These are phyloP conservation scores for Juncus inflexus DNA, from an alignment of 176 grass and related monocot genomes.

Conservation along the genomic window DNA sequence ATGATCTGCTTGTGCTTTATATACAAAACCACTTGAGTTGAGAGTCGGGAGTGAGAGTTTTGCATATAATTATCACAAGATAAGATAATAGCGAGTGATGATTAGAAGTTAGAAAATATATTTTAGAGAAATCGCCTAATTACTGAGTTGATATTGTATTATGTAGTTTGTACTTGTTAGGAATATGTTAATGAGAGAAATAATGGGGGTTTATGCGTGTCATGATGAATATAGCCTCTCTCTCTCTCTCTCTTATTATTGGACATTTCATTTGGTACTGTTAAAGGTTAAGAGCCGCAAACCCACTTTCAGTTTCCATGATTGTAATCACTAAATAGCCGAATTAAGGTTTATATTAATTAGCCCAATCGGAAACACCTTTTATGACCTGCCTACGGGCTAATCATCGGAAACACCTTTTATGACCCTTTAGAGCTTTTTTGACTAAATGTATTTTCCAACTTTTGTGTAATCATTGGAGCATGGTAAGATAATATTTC, in stretches of 20 bases:
- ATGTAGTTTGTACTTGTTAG: slow-evolving; percentile 11
- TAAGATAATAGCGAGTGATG: slow-evolving; percentile 2
- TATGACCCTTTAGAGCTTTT: background rate
- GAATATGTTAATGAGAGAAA: slow-evolving; percentile 19
- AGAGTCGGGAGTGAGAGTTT: background rate
- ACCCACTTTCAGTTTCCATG: background rate
- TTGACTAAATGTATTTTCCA: too few species aligned
- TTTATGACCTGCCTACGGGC: background rate
- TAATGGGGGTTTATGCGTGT: background rate
- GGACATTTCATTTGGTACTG: background rate
- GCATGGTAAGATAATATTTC: too few species aligned
- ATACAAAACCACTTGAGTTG: background rate
- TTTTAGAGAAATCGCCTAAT: background rate
- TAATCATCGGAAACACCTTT: background rate
- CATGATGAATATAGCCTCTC: slow-evolving; percentile 36
- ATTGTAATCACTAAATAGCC: background rate
- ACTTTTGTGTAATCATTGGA: too few species aligned
- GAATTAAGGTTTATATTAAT: background rate
- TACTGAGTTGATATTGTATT: background rate
- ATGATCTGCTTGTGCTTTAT: slow-evolving; percentile 16
- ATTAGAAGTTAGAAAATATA: background rate
- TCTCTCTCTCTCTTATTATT: slow-evolving; percentile 25
- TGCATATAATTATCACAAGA: background rate
- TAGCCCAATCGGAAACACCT: background rate
- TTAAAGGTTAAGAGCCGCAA: slow-evolving; percentile 3